phyloP scores from a whole-genome alignment of 176 grass and related monocot species.

The Oryza officinalis region DNA sequence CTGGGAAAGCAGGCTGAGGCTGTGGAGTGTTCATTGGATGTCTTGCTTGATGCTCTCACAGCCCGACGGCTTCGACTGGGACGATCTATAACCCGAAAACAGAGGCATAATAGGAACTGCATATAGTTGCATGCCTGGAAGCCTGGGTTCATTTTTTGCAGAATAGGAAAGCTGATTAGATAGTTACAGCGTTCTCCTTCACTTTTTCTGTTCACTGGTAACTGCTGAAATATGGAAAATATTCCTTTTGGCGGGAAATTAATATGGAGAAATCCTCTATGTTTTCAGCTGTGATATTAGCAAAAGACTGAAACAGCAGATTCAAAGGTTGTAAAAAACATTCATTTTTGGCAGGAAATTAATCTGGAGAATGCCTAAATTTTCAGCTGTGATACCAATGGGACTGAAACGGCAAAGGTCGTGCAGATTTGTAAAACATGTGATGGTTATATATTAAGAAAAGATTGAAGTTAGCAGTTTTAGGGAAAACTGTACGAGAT shows the following conservation, averaged over 20 bases:
- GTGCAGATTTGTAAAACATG: not conserved
- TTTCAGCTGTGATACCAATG: not conserved
- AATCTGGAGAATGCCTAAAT: not conserved
- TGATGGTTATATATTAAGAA: too few relatives aligned
- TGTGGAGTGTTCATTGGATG: constrained; percentile 66
- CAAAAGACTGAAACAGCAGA: not conserved
- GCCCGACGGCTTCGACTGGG: constrained; percentile 67
- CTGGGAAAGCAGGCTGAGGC: constrained; percentile 80
- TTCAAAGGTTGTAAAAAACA: not conserved
- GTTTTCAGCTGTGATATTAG: not conserved
- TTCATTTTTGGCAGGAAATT: not conserved
- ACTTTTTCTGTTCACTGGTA: not conserved
- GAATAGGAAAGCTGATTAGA: constrained; percentile 21
- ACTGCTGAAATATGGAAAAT: not conserved
- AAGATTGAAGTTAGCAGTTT: not conserved
- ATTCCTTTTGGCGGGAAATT: not conserved
- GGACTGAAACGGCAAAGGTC: not conserved
- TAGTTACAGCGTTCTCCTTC: not conserved
- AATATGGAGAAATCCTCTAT: not conserved
- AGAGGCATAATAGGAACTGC: constrained; percentile 75
- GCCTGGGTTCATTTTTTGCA: constrained; percentile 25
- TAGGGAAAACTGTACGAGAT: not conserved
- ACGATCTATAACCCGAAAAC: constrained; percentile 69
- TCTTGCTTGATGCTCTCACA: constrained; percentile 71
- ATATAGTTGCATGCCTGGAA: constrained; percentile 43